phyloP scores from a whole-genome alignment of 192 early-diverging fungal genomes.

The Geosiphon pyriformis region DNA sequence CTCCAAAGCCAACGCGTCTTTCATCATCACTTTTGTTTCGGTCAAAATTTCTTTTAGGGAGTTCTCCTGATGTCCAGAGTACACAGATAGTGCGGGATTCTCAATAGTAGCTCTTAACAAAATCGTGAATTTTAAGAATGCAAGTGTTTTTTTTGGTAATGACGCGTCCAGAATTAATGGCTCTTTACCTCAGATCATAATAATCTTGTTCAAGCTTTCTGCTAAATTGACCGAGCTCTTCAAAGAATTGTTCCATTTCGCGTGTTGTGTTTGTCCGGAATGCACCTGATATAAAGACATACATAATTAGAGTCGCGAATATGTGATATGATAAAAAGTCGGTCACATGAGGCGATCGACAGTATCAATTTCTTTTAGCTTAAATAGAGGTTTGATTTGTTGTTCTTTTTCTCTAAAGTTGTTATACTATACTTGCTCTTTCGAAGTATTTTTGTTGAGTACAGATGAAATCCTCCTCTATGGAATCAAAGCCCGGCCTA shows the following conservation, averaged over 20 bases:
- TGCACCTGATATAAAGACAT: too few species aligned
- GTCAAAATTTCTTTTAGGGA: background rate
- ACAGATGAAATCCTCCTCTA: too few species aligned
- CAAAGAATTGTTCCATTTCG: background rate
- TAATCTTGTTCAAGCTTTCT: background rate
- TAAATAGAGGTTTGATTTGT: too few species aligned
- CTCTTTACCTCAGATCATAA: background rate
- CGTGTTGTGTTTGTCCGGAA: too few species aligned
- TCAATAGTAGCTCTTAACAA: background rate
- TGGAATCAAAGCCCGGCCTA: too few species aligned
- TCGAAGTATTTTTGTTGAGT: too few species aligned
- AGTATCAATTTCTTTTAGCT: too few species aligned
- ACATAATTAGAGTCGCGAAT: too few species aligned
- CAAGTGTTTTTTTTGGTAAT: background rate
- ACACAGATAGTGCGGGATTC: background rate
- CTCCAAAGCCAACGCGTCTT: background rate
- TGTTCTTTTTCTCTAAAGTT: too few species aligned
- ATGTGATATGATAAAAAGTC: too few species aligned
- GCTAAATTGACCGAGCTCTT: background rate
- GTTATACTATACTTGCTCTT: too few species aligned
- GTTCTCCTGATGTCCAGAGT: background rate
- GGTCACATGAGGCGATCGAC: too few species aligned
- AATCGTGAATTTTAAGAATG: background rate
- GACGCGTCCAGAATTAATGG: background rate
- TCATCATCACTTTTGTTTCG: background rate